Evolutionary conservation across 2,329 filamentous ascomycete genomes (phyloP), one percentile per base, ranked within the genome.

Genomic region (Coniochaeta ligniaria): DNA sequence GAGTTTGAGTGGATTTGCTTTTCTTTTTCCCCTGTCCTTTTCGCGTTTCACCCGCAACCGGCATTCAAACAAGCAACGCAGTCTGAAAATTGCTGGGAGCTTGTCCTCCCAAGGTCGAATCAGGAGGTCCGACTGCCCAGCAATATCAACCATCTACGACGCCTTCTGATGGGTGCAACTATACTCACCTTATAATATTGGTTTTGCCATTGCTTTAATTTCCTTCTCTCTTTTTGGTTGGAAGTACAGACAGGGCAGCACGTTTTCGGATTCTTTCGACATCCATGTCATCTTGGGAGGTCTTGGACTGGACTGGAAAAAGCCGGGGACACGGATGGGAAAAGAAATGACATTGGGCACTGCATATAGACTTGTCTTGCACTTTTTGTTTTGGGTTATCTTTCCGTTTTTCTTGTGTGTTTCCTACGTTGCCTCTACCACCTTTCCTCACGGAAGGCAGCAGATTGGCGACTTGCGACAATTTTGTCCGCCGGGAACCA

Each of bases 11-110:
- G 31, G 47, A 11, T 11, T 56, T 38, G 12, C 17, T 55, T 28
- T 59, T 59, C 58, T 22, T 55, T 38, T 61, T 61, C 60, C 60
- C 56, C 12, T 63, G 57, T 60, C 63, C 52, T 43, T 35, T 63
- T 61, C 52, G 52, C 60, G 26, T 26, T 60, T 59, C 55, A 54
- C 60, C 31, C 61, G 12, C 62, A 41, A 43, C 41, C 45, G 61
- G 35, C 45, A 60, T 54, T 62, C 22, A 12, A 26, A 26, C 20
- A 47, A 47, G 20, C 43, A 22, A 47, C 43, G 20, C 41, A 5
- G 3, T 36, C 35, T 2, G 61, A 61, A 17, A 56, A 24, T 58
- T 45, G 55, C 56, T 45, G 43, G 50, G 47, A 31, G 57, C 58
- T 60, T 60, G 59, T 20, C 47, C 38, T 16, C 63, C 59, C 61